Evolutionary conservation across 2,329 filamentous ascomycete species (phyloP).

Genomic region (Knufia fluminis): DNA sequence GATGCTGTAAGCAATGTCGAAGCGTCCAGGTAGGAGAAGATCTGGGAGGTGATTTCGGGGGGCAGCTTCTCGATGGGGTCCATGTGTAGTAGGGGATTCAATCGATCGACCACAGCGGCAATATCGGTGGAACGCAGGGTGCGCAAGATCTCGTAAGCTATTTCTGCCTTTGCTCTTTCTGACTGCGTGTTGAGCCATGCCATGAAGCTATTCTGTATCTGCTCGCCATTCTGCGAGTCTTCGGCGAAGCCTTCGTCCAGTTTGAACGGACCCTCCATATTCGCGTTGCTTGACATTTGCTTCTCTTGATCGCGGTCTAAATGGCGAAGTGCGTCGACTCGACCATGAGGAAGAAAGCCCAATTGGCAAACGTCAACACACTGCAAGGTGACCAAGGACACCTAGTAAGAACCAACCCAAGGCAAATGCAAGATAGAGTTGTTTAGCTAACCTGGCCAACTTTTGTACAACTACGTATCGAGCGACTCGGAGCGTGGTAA

Average conservation of each 20-base stretch:
- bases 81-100: constrained; percentile 80
- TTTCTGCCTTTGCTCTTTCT: constrained; percentile 53
- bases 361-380: too few species aligned
- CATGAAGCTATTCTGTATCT: constrained; percentile 32
- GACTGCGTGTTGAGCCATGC: constrained; percentile 47
- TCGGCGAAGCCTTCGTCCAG: constrained; percentile 85
- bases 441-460: too few species aligned
- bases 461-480: too few species aligned
- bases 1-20: constrained; percentile 71
- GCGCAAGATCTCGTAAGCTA: constrained; percentile 68
- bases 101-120: constrained; percentile 66
- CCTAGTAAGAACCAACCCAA: too few species aligned
- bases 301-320: too few species aligned
- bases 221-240: constrained; percentile 37
- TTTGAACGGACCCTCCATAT: constrained; percentile 36
- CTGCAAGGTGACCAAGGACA: too few species aligned
- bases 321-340: too few species aligned
- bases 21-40: constrained; percentile 78
- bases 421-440: too few species aligned
- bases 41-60: constrained; percentile 79
- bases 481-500: too few species aligned
- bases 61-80: constrained; percentile 82
- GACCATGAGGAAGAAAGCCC: too few species aligned
- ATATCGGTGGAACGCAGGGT: constrained; percentile 72
- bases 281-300: neutral